These are phyloP conservation scores for Cladosporium sp. DNA, from an alignment of 2,329 filamentous ascomycete genomes.

Conservation along the genomic window DNA sequence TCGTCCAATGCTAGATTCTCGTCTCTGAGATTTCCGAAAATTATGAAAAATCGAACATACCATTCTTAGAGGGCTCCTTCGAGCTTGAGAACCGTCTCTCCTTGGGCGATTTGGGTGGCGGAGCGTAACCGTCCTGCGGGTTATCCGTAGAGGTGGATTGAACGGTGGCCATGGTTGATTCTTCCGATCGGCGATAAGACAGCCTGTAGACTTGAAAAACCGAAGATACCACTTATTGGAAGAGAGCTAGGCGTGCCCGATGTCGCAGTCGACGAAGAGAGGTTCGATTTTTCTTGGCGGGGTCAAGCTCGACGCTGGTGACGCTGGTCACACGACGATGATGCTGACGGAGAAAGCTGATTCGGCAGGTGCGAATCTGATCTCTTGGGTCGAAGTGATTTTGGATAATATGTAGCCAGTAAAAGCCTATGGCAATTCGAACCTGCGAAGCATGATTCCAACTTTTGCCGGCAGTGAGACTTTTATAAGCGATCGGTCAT, in stretches of 20 bases:
- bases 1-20: not conserved
- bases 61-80: slow-evolving; percentile 50
- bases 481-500: not conserved
- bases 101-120: slow-evolving; percentile 14
- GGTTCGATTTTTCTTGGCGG: slow-evolving; percentile 19
- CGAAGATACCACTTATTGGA: not conserved
- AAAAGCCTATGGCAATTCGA: not conserved
- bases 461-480: not conserved
- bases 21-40: not conserved
- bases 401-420: not conserved
- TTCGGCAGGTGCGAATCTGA: not conserved
- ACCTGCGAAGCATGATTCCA: not conserved
- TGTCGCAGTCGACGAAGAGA: not conserved
- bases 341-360: not conserved
- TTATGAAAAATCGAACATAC: slow-evolving; percentile 35
- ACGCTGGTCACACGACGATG: slow-evolving; percentile 1
- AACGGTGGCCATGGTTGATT: slow-evolving; percentile 16
- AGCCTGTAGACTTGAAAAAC: not conserved
- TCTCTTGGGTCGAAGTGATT: not conserved
- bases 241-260: not conserved
- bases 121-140: slow-evolving; percentile 11
- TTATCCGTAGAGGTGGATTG: slow-evolving; percentile 13
- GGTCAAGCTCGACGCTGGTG: slow-evolving; percentile 12
- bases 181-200: not conserved
- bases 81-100: slow-evolving; percentile 44